Conservation (phyloP, 2,329 filamentous ascomycete genomes). For the Fusarium vanettenii region DNA sequence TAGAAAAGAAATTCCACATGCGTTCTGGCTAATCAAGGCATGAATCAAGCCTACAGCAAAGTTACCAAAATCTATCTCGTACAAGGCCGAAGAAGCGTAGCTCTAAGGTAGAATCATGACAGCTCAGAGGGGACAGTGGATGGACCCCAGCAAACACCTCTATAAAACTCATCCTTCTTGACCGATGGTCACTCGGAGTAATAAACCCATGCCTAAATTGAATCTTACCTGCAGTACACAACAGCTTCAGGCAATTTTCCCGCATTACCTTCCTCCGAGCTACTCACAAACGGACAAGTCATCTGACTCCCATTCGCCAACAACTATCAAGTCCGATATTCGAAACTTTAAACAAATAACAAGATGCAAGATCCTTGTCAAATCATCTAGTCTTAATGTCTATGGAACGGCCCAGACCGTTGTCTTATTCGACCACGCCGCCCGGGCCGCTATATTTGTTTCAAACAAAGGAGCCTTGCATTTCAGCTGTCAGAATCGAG, state of each 20-base stretch:
- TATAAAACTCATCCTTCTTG: neutral
- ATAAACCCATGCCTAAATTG: neutral
- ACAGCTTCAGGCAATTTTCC: neutral
- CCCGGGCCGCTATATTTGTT: neutral
- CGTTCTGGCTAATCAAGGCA: too few relatives aligned
- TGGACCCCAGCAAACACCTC: too few relatives aligned
- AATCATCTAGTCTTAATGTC: neutral
- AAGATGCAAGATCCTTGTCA: neutral
- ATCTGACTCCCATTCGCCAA: neutral
- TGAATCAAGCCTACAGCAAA: too few relatives aligned
- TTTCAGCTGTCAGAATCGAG: constrained; percentile 18
- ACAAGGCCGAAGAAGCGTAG: too few relatives aligned
- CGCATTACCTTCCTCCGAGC: neutral
- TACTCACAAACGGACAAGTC: neutral
- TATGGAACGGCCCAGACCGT: neutral
- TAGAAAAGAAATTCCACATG: too few relatives aligned
- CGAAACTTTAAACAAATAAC: neutral
- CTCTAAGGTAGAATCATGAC: too few relatives aligned
- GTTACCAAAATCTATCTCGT: too few relatives aligned
- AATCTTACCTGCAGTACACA: neutral
- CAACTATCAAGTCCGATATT: neutral
- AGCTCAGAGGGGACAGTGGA: too few relatives aligned
- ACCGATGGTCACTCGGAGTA: neutral
- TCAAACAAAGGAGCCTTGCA: neutral
- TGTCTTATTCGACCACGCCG: neutral